Evolutionary conservation across 768 basidiomycete species (phyloP), one percentile per base, ranked within the genome.

Genomic region (Leucosporidium yakuticum): DNA sequence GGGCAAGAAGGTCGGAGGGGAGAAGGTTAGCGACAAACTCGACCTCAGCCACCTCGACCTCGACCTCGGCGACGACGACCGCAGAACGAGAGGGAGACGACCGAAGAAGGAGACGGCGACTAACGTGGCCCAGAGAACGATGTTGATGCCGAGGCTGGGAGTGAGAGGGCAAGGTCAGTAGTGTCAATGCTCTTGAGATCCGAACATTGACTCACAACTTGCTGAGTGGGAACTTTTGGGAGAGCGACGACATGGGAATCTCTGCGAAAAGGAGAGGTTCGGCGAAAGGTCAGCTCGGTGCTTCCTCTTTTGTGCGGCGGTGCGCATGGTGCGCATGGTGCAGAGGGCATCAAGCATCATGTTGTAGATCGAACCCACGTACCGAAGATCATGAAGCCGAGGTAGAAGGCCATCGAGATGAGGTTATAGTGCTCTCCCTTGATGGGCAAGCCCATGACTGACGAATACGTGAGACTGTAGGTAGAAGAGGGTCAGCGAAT

Each of bases 401-500:
- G 77, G 75, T 86, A 87, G 78, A 87, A 87, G 2, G 85, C 83
- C 70, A 85, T 77, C 4, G 85, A 86, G 7, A 86, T 83, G 21
- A 87, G 78, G 71, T 86, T 87, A 75, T 86, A 67, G 25, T 67
- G 48, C 32, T 69, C 49, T 1, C 86, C 86, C 4, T 77, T 81
- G 69, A 87, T 85, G 3, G 86, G 86, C 54, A 88, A 80, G 4
- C 84, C 84, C 85, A 87, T 86, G 68, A 87, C 83, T 70, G 85
- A 85, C 60, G 15, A 51, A 29, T 56, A 56, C 17, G 25, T 58
- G 47, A 47, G 44, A 6, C 47, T 59, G 17, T 23, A 55, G 48
- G 19, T n/a, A 51, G 19, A 31, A 49, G 15, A 8, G 32, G 31
- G 39, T 54, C 17, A 54, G 12, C 15, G 31, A 4, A 25, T 11